Conservation (phyloP, 345 rosid species). For the Acer saccharum region DNA sequence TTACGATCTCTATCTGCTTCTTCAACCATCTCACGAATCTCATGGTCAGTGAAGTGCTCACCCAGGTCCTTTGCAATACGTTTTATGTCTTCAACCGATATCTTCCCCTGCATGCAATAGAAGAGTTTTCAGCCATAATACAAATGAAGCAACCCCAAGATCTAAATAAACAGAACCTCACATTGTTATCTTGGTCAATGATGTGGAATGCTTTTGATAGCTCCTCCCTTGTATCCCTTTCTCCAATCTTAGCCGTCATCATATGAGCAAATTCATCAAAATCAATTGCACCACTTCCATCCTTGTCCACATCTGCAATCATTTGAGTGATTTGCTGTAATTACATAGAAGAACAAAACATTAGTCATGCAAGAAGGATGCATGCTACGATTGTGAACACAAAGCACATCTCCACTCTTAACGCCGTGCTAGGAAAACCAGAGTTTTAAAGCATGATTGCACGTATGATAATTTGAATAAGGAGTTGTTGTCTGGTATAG, state of each 20-base stretch:
- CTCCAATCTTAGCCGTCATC: constrained; percentile 99
- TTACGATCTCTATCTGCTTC: constrained; percentile 88
- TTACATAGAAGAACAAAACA: constrained; percentile 4
- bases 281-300: constrained; percentile 96
- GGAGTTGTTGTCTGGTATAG: background rate
- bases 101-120: constrained; percentile 59
- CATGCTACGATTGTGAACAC: background rate
- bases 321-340: constrained; percentile 88
- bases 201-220: constrained; percentile 74
- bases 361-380: constrained; percentile 3
- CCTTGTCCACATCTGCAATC: constrained; percentile 97
- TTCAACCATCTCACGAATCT: constrained; percentile 75
- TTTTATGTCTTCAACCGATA: constrained; percentile 65
- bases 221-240: constrained; percentile 92
- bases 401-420: background rate
- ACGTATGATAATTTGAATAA: constrained; percentile 1
- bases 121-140: constrained; percentile 8
- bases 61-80: constrained; percentile 74
- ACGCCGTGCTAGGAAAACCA: background rate
- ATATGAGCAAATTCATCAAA: constrained; percentile 88
- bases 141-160: background rate
- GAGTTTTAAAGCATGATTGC: background rate
- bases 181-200: constrained; percentile 89
- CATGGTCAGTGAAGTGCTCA: constrained; percentile 65
- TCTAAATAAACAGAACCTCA: constrained; percentile 27